Conservation (phyloP, 768 basidiomycete genomes). For the Floccularia luteovirens region DNA sequence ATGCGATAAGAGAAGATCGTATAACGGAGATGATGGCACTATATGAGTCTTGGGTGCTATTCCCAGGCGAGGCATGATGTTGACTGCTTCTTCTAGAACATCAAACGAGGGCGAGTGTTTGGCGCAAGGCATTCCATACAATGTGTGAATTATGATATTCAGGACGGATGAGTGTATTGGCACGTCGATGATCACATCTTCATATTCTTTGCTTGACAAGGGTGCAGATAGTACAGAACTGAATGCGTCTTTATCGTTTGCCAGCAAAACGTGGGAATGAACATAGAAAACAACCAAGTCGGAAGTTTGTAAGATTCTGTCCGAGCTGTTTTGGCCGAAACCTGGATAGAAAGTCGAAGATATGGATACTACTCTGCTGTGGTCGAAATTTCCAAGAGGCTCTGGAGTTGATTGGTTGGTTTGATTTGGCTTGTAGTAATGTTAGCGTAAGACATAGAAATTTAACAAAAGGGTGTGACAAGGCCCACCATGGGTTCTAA, state of each 20-base stretch:
- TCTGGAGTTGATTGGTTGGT: neutral
- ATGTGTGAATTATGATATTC: constrained; percentile 14
- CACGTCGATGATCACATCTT: constrained; percentile 11
- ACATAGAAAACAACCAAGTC: constrained; percentile 22
- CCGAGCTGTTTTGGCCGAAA: constrained; percentile 11
- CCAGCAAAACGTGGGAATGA: constrained; percentile 9
- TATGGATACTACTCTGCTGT: constrained; percentile 10
- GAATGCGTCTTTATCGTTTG: constrained; percentile 10
- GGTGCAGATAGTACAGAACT: constrained; percentile 8
- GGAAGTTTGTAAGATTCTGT: constrained; percentile 16
- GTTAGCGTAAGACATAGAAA: too few species aligned
- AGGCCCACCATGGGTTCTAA: too few species aligned
- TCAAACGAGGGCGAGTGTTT: constrained; percentile 11
- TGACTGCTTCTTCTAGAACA: constrained; percentile 11
- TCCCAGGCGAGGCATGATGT: constrained; percentile 12
- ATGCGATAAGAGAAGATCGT: constrained; percentile 13
- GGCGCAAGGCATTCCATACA: constrained; percentile 13
- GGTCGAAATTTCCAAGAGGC: neutral
- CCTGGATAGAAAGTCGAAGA: constrained; percentile 19
- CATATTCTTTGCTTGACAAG: constrained; percentile 6
- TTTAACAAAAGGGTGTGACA: too few species aligned
- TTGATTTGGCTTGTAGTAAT: neutral
- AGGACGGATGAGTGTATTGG: constrained; percentile 13
- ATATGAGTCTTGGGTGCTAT: constrained; percentile 8
- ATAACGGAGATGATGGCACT: constrained; percentile 7